Conservation (phyloP, 495 filamentous ascomycete genomes). For the Baudoinia panamericana region DNA sequence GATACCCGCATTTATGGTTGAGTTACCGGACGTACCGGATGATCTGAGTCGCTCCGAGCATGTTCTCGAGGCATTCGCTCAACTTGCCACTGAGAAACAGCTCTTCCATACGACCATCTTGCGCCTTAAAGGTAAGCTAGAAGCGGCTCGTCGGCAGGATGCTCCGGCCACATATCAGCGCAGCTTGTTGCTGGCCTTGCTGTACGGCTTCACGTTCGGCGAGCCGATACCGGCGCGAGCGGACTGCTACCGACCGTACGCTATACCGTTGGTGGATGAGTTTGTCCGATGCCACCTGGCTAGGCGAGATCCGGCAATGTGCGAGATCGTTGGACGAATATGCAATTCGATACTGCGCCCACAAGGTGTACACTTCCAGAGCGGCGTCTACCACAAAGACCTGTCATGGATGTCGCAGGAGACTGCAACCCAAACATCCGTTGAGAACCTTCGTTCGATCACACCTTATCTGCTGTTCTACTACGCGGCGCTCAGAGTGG, state of each 20-base stretch:
- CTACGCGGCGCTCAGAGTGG: constrained; percentile 37
- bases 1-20: constrained; percentile 60
- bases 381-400: constrained; percentile 14
- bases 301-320: constrained; percentile 38
- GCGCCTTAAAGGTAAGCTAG: constrained; percentile 53
- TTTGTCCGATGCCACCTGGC: constrained; percentile 16
- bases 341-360: constrained; percentile 47
- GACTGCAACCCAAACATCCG: neutral
- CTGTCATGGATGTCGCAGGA: constrained; percentile 9
- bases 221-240: constrained; percentile 32
- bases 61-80: constrained; percentile 53
- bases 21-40: constrained; percentile 41
- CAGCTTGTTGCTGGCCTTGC: constrained; percentile 49
- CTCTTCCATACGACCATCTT: constrained; percentile 59
- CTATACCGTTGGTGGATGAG: constrained; percentile 30
- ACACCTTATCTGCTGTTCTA: constrained; percentile 17
- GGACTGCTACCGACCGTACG: constrained; percentile 48
- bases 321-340: constrained; percentile 52
- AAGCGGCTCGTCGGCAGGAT: constrained; percentile 41
- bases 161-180: constrained; percentile 42
- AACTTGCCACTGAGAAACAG: constrained; percentile 50
- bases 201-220: constrained; percentile 50
- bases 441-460: neutral
- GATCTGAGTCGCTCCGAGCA: constrained; percentile 35
- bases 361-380: constrained; percentile 41